These are phyloP conservation scores for Leucogyrophana mollusca DNA, from an alignment of 768 basidiomycete genomes.

Conservation along the genomic window DNA sequence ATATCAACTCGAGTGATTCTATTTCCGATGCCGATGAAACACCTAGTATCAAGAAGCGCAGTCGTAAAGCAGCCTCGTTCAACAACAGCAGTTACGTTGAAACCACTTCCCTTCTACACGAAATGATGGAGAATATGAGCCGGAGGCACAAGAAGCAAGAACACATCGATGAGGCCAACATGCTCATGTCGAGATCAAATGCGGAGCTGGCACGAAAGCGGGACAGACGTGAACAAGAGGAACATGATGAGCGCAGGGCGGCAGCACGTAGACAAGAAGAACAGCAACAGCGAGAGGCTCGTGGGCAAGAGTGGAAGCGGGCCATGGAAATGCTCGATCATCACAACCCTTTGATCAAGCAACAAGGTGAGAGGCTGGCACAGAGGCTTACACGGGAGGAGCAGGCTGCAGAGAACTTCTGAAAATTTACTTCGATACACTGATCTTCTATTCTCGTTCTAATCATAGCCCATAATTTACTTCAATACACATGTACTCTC, in stretches of 20 bases:
- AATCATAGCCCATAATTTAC: too few relatives aligned
- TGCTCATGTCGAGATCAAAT: too few relatives aligned
- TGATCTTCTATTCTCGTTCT: too few relatives aligned
- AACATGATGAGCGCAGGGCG: conserved; percentile 1
- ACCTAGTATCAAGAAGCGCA: neutral
- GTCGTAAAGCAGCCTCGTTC: neutral
- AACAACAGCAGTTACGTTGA: neutral
- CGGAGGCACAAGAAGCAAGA: neutral
- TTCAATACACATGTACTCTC: too few relatives aligned
- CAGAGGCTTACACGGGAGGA: neutral
- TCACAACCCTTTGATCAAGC: neutral
- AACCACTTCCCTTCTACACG: neutral
- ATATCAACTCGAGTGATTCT: neutral
- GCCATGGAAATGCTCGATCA: neutral
- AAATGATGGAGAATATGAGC: neutral
- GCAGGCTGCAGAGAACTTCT: neutral
- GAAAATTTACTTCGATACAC: too few relatives aligned
- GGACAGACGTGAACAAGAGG: neutral
- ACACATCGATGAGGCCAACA: neutral
- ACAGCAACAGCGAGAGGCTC: neutral
- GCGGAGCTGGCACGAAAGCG: neutral
- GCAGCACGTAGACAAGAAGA: neutral
- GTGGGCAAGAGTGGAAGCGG: neutral
- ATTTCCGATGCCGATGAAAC: conserved; percentile 1
- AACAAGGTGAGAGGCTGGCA: neutral